Conservation (phyloP, 148 eudicot species). For the Camellia sinensis region DNA sequence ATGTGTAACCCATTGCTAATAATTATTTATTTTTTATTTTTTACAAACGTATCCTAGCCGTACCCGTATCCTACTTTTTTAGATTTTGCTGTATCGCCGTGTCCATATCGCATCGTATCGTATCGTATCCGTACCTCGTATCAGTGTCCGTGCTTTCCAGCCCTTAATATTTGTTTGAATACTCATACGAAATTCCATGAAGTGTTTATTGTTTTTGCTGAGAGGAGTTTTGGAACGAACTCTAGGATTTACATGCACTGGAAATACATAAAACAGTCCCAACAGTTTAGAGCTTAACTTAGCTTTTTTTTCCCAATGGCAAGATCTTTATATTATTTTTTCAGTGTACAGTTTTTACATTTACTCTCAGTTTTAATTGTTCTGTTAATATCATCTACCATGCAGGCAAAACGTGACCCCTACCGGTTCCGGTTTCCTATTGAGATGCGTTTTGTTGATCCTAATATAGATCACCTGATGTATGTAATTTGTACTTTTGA, state of each 20-base stretch:
- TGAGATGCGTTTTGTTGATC: conserved; percentile 95
- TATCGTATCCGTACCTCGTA: no score
- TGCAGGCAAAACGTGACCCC: conserved; percentile 99
- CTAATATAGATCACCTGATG: conserved; percentile 94
- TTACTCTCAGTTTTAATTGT: not conserved
- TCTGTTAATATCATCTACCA: conserved; percentile 15
- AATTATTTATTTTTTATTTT: no score
- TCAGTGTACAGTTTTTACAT: not conserved
- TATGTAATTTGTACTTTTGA: conserved; percentile 34
- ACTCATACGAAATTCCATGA: not conserved
- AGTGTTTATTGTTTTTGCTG: no score
- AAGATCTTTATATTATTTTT: conserved; percentile 2
- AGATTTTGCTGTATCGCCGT: no score
- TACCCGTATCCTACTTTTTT: no score
- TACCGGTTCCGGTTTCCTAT: conserved; percentile 94
- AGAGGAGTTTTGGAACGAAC: not conserved
- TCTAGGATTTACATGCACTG: not conserved
- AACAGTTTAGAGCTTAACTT: not conserved
- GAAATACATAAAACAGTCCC: not conserved
- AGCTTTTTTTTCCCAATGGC: not conserved
- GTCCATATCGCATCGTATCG: no score
- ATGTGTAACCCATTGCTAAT: no score
- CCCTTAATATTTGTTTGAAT: not conserved
- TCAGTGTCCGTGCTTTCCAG: no score
- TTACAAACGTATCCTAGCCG: no score